Conservation (phyloP, 306 rosid genomes). For the Cajanus cajan region DNA sequence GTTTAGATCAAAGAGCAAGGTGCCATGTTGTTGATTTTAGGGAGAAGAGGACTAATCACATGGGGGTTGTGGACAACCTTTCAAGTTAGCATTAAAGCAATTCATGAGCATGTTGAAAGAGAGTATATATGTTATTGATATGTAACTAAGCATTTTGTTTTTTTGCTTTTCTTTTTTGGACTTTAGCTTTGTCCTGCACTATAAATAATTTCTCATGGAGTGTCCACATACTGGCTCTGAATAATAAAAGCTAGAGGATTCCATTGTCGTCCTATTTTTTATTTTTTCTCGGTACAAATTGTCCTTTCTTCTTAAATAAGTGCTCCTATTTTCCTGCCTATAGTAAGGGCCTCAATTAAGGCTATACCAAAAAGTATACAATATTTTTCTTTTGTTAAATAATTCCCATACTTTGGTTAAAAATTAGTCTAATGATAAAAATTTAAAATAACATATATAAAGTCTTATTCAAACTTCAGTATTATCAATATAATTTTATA, state of each 20-base stretch:
- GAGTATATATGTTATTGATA: constrained; percentile 5
- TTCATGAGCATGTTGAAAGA: constrained; percentile 32
- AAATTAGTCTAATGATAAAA: no score
- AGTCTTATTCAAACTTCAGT: no score
- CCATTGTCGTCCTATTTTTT: constrained; percentile 5
- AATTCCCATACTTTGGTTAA: neutral
- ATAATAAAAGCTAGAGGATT: constrained; percentile 2
- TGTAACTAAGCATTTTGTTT: constrained; percentile 38
- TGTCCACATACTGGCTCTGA: constrained; percentile 30
- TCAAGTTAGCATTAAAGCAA: constrained; percentile 19
- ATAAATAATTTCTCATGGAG: constrained; percentile 37
- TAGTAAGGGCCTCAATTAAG: neutral
- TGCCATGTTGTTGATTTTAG: neutral
- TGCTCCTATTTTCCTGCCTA: neutral
- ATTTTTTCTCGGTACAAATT: constrained; percentile 9
- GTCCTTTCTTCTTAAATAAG: constrained; percentile 6
- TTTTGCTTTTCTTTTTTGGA: constrained; percentile 32
- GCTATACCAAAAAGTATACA: neutral
- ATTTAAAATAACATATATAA: no score
- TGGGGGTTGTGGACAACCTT: constrained; percentile 38
- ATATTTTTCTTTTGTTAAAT: neutral
- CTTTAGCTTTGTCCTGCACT: constrained; percentile 35
- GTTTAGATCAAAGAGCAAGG: neutral
- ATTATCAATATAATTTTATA: no score
- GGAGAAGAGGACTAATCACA: constrained; percentile 28